These are phyloP conservation scores for Fonsecaea nubica DNA, from an alignment of 2,329 filamentous ascomycete species.

Conservation along the genomic window DNA sequence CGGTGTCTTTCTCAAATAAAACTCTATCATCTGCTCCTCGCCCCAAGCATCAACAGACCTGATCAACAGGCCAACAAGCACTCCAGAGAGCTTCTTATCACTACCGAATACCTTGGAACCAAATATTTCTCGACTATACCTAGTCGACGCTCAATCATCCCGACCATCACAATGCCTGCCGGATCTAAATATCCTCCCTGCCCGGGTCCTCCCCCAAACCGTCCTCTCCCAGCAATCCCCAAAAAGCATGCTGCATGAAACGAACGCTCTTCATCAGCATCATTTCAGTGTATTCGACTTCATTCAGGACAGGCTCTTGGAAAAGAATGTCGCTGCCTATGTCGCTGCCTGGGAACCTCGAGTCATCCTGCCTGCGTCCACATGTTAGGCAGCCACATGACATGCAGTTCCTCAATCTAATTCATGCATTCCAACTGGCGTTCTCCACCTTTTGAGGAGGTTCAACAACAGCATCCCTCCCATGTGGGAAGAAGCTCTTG, in stretches of 20 bases:
- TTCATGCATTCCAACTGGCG: slow-evolving; percentile 17
- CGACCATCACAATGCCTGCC: slow-evolving; percentile 41
- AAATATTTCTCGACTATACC: slow-evolving; percentile 13
- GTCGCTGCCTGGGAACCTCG: neutral
- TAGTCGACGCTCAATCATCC: slow-evolving; percentile 9
- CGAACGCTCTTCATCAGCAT: neutral
- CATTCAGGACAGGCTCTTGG: neutral
- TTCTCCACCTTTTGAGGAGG: slow-evolving; percentile 13
- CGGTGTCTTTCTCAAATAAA: slow-evolving; percentile 17
- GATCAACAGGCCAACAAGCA: neutral
- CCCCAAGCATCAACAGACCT: neutral
- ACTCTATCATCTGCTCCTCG: neutral
- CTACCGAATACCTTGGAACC: neutral
- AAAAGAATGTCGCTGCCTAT: neutral
- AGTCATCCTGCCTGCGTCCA: neutral
- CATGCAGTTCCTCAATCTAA: slow-evolving; percentile 15
- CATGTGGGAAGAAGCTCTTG: slow-evolving; percentile 20
- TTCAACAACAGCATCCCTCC: slow-evolving; percentile 5
- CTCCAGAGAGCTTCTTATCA: neutral
- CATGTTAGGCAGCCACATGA: slow-evolving; percentile 24
- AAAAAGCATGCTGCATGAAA: slow-evolving; percentile 30
- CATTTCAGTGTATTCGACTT: neutral
- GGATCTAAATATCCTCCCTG: slow-evolving; percentile 44
- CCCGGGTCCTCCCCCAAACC: slow-evolving; percentile 44
- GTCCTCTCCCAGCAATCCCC: slow-evolving; percentile 43